These are phyloP conservation scores for Pisolithus sp. DNA, from an alignment of 768 basidiomycete genomes.

Conservation along the genomic window DNA sequence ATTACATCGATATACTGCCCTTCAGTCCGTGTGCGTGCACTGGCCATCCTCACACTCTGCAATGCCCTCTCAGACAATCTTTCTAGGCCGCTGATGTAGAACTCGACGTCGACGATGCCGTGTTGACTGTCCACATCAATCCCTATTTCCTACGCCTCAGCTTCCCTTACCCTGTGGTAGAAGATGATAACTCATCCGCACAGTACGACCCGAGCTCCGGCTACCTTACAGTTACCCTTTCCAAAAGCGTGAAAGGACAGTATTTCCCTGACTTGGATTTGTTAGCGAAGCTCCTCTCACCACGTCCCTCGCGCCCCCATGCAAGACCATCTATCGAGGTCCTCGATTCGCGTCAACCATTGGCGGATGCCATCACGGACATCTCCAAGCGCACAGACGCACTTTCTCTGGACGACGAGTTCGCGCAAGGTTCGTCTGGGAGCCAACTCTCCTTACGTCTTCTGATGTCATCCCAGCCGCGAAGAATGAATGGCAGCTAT, in stretches of 20 bases:
- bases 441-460: neutral
- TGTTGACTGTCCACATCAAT: conserved; percentile 70
- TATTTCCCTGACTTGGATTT: conserved; percentile 75
- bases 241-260: conserved; percentile 61
- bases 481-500: conserved; percentile 72
- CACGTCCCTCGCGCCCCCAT: conserved; percentile 38
- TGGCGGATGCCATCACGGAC: conserved; percentile 29
- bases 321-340: conserved; percentile 52
- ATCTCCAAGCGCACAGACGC: conserved; percentile 37
- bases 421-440: conserved; percentile 44
- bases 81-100: conserved; percentile 75
- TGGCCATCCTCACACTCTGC: neutral
- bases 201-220: conserved; percentile 73
- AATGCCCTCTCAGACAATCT: conserved; percentile 7
- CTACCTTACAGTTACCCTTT: conserved; percentile 66
- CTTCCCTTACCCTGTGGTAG: conserved; percentile 58
- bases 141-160: conserved; percentile 81
- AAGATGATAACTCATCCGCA: conserved; percentile 63
- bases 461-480: conserved; percentile 46
- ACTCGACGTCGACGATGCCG: conserved; percentile 63
- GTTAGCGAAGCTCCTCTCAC: conserved; percentile 70
- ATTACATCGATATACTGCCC: conserved; percentile 62
- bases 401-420: conserved; percentile 52
- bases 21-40: conserved; percentile 53
- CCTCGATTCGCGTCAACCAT: conserved; percentile 25